A percentile compares a stretch with the other conserved stretches of the same genome.
phyloP scores from a whole-genome alignment of 129 eudicot genomes.

The Helichrysum umbraculigerum region DNA sequence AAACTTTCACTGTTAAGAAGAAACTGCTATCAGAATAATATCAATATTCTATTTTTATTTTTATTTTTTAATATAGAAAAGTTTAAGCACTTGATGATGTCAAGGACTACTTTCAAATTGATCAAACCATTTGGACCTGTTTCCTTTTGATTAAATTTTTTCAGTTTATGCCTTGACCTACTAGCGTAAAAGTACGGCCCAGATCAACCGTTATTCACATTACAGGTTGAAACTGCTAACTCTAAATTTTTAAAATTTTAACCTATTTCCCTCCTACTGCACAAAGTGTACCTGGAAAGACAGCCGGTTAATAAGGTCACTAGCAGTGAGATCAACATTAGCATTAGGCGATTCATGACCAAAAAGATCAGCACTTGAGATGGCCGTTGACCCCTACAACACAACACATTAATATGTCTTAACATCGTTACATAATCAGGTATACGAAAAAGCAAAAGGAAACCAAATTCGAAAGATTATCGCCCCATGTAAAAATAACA shows the following conservation, averaged over 20 bases:
- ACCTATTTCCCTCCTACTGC: not conserved
- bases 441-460: not conserved
- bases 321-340: slow-evolving; percentile 55
- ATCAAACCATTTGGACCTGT: not conserved
- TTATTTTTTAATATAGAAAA: no score
- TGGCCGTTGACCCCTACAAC: slow-evolving; percentile 62
- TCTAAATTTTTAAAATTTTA: not conserved
- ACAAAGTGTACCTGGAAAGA: slow-evolving; percentile 71
- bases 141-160: not conserved
- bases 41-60: no score
- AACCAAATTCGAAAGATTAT: not conserved
- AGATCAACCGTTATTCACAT: not conserved
- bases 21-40: no score
- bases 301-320: slow-evolving; percentile 69
- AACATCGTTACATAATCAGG: not conserved
- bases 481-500: not conserved
- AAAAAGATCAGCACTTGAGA: slow-evolving; percentile 89
- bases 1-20: not conserved
- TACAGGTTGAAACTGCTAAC: not conserved
- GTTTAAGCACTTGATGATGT: not conserved
- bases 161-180: not conserved
- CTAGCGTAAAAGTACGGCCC: not conserved
- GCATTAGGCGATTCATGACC: slow-evolving; percentile 42
- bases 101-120: not conserved
- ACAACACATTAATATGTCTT: not conserved